phyloP scores from a whole-genome alignment of 306 rosid genomes.

The Hippophae gyantsensis region DNA sequence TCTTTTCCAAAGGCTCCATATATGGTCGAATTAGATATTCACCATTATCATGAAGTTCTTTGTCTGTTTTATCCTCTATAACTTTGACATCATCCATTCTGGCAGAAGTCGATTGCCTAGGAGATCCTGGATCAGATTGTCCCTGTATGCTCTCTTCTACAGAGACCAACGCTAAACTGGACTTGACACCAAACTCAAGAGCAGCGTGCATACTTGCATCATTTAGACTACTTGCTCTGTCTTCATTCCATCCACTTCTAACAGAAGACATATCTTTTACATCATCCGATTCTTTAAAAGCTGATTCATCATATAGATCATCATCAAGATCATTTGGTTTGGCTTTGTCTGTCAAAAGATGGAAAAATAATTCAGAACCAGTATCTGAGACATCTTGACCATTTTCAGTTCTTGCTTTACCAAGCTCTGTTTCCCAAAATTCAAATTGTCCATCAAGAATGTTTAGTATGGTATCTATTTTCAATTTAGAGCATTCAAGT shows the following conservation, averaged over 20 bases:
- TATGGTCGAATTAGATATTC: slow-evolving; percentile 94
- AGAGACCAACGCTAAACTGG: slow-evolving; percentile 65
- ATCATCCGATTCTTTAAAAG: slow-evolving; percentile 42
- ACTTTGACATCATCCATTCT: slow-evolving; percentile 55
- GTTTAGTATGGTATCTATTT: slow-evolving; percentile 69
- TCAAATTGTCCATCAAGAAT: slow-evolving; percentile 75
- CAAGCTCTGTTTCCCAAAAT: slow-evolving; percentile 40
- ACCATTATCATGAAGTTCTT: slow-evolving; percentile 78
- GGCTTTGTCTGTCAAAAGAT: slow-evolving; percentile 39
- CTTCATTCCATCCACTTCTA: slow-evolving; percentile 78
- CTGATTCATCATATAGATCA: slow-evolving; percentile 50
- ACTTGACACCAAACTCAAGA: slow-evolving; percentile 80
- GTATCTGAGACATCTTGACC: slow-evolving; percentile 45
- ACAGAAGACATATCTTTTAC: slow-evolving; percentile 48
- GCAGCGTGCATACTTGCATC: slow-evolving; percentile 97
- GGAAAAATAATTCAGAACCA: slow-evolving; percentile 51
- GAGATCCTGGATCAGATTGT: slow-evolving; percentile 82
- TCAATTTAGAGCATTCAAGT: slow-evolving; percentile 74
- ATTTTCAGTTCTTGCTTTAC: slow-evolving; percentile 38
- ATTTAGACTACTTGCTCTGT: slow-evolving; percentile 76
- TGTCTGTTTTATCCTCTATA: slow-evolving; percentile 60
- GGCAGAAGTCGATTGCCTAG: slow-evolving; percentile 56
- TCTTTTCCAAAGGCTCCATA: slow-evolving; percentile 79
- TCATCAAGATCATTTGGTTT: slow-evolving; percentile 48
- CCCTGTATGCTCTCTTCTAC: slow-evolving; percentile 60